These are phyloP conservation scores for Dactylella cylindrospora DNA, from an alignment of 2,329 filamentous ascomycete genomes.

Conservation along the genomic window DNA sequence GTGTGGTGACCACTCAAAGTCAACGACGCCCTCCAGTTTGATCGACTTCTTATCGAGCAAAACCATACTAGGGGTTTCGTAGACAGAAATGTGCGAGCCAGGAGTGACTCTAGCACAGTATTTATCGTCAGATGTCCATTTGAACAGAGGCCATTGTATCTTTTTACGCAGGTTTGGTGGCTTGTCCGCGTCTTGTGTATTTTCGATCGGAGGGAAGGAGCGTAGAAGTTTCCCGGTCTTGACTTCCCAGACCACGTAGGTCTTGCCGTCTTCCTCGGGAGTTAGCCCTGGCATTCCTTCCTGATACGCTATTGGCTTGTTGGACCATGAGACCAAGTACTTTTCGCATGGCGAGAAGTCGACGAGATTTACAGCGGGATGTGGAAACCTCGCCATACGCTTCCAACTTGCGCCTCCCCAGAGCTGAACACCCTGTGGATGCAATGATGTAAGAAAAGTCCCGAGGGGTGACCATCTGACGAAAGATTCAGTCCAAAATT, in stretches of 20 bases:
- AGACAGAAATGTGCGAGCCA: constrained; percentile 84
- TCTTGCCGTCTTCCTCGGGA: constrained; percentile 95
- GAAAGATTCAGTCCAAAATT: constrained; percentile 97
- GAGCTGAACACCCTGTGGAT: constrained; percentile 92
- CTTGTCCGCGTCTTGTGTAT: constrained; percentile 63
- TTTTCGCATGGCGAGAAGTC: constrained; percentile 93
- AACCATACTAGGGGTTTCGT: constrained; percentile 85
- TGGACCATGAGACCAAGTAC: constrained; percentile 95
- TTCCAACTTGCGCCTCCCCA: constrained; percentile 92
- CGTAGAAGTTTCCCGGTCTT: constrained; percentile 84
- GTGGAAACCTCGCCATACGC: constrained; percentile 87
- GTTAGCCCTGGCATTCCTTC: constrained; percentile 83
- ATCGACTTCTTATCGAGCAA: constrained; percentile 86
- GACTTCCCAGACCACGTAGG: constrained; percentile 98
- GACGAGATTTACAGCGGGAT: constrained; percentile 91
- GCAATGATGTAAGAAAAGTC: constrained; percentile 90
- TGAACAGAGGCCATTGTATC: constrained; percentile 97
- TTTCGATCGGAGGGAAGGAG: constrained; percentile 88
- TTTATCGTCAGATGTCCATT: constrained; percentile 97
- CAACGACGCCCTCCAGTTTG: constrained; percentile 94
- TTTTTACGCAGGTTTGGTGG: constrained; percentile 74
- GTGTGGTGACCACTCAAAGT: constrained; percentile 96
- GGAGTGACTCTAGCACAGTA: constrained; percentile 92
- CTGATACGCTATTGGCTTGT: constrained; percentile 85
- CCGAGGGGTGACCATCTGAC: constrained; percentile 96